Evolutionary conservation across 805 yeast species (phyloP).

Genomic region (Nakazawaea siamensis): DNA sequence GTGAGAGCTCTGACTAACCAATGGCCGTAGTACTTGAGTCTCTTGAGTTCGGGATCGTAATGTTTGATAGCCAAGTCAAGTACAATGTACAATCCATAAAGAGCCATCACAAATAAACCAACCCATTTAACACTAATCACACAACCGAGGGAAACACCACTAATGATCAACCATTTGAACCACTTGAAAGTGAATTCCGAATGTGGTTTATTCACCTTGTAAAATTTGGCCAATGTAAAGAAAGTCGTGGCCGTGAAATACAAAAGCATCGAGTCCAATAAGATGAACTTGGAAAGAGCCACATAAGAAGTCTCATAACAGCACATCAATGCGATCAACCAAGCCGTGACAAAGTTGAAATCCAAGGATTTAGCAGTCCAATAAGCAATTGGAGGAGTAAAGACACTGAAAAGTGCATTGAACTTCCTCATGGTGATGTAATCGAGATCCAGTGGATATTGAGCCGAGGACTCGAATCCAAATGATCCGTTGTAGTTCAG

Average conservation of each 20-base stretch:
- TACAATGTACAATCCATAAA: conserved; percentile 52
- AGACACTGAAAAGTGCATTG: conserved; percentile 59
- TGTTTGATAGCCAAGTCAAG: conserved; percentile 42
- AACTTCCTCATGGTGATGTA: conserved; percentile 62
- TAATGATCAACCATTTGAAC: conserved; percentile 45
- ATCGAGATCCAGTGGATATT: conserved; percentile 70
- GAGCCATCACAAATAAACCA: conserved; percentile 57
- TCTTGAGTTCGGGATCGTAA: conserved; percentile 24
- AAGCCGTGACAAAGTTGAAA: conserved; percentile 39
- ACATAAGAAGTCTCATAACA: conserved; percentile 62
- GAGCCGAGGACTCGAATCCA: conserved; percentile 77
- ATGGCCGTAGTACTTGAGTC: conserved; percentile 40
- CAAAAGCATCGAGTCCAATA: conserved; percentile 68
- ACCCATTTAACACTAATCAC: conserved; percentile 86
- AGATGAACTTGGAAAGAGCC: conserved; percentile 64
- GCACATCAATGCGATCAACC: conserved; percentile 55
- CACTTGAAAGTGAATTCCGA: conserved; percentile 33
- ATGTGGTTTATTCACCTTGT: conserved; percentile 31
- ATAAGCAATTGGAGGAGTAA: conserved; percentile 65
- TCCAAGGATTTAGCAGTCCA: conserved; percentile 57
- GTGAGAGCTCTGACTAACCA: conserved; percentile 65
- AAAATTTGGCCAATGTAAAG: conserved; percentile 48
- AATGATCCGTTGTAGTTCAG: conserved; percentile 88
- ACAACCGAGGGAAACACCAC: conserved; percentile 71
- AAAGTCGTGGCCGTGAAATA: conserved; percentile 71